A percentile compares a stretch with the other conserved stretches of the same genome.
Conservation (phyloP, 345 rosid species). For the Isatis tinctoria region DNA sequence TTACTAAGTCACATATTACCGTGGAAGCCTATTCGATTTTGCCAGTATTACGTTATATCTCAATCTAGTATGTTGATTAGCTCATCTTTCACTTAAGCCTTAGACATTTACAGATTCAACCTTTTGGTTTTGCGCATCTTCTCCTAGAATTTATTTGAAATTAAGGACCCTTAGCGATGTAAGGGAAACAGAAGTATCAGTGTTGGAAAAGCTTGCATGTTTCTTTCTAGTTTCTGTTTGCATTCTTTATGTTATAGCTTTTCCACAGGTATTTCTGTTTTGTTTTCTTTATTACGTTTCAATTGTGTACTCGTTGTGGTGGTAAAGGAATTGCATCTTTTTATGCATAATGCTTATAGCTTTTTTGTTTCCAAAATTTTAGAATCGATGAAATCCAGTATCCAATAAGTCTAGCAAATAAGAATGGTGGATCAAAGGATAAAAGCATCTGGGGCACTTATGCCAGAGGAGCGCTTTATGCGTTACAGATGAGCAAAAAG, state of each 20-base stretch:
- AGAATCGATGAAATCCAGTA: slow-evolving; percentile 69
- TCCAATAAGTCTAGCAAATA: slow-evolving; percentile 35
- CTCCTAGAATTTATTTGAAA: not conserved
- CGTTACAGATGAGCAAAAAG: slow-evolving; percentile 60
- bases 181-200: slow-evolving; percentile 11
- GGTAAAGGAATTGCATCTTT: not conserved
- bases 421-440: slow-evolving; percentile 35
- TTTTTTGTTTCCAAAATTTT: slow-evolving; percentile 2
- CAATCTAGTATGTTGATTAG: not conserved
- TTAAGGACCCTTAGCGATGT: not conserved
- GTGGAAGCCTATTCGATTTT: not conserved
- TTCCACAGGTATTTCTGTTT: not conserved
- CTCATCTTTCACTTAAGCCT: not conserved
- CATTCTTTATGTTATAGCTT: not conserved
- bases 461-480: slow-evolving; percentile 86
- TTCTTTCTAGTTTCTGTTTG: not conserved
- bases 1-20: slow-evolving; percentile 3
- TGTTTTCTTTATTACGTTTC: not conserved
- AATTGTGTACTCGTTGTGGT: not conserved
- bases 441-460: slow-evolving; percentile 75
- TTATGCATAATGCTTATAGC: slow-evolving; percentile 7
- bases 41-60: not conserved
- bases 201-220: slow-evolving; percentile 7
- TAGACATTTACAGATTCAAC: slow-evolving; percentile 9
- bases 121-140: not conserved